Evolutionary conservation across 805 yeast genomes (phyloP), one percentile per base, ranked within the genome.

Genomic region (Myxozyma udenii): DNA sequence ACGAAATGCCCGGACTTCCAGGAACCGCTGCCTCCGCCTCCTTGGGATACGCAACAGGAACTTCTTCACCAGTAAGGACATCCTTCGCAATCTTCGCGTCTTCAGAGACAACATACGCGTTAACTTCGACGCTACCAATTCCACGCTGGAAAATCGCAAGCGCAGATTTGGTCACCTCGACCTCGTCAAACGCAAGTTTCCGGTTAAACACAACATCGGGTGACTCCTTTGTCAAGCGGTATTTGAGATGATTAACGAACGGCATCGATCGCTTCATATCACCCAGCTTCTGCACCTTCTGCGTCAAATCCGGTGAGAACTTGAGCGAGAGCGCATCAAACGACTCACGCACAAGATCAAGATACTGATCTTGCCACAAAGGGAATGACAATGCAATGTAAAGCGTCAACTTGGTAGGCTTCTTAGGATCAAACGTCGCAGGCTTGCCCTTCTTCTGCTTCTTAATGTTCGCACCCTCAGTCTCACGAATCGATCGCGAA

Each of bases 221-320:
- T 26, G 83, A 71, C 66, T 86, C 95, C 46, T 71, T 71, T 36
- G 76, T 71, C 61, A 93, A 76, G 73, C 95, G 82, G 67, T 84
- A 87, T 71, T 93, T 90, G 69, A 93, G 75, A 62, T 80, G 74
- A 59, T 91, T 83, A 56, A 93, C 89, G 70, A 90, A 91, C 53
- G 98, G 98, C 98, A 93, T 93, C 54, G 96, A 97, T 63, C 95
- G 84, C 79, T 93, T 93, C 86, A 90, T 87, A 65, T 93, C 98
- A 14, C 75, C 76, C 11, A 70, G 60, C 54, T 69, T 65, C 45
- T 68, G 64, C 24, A 72, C 75, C 48, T 65, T 62, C 55, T 65
- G 64, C 61, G 70, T 69, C 62, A 71, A 63, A 19, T 67, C 72
- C 9, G 68, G 67, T 24, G 68, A 57, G 62, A 69, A 66, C 24